A percentile compares a stretch with the other conserved stretches of the same genome.
Conservation (phyloP, 1,284 basidiomycete genomes). For the Irpex lacteus region DNA sequence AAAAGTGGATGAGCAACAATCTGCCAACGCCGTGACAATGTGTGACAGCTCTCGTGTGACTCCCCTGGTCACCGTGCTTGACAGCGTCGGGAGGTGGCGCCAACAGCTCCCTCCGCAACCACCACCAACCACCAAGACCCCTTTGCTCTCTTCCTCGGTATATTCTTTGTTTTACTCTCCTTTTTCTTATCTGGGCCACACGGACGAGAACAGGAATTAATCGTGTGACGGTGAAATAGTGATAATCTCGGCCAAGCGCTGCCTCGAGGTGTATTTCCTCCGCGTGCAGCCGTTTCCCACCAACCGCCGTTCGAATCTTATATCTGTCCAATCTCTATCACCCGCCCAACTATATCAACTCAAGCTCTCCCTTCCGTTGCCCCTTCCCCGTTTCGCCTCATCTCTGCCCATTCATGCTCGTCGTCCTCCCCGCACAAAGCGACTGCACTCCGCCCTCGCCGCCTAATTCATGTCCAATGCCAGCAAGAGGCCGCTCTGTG, state of each 20-base stretch:
- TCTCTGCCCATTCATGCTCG: constrained; percentile 14
- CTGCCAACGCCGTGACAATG: neutral
- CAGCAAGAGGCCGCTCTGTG: constrained; percentile 27
- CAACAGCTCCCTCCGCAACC: neutral
- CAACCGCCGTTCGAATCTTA: neutral
- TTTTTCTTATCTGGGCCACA: neutral
- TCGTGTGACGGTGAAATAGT: neutral
- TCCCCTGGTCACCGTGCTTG: neutral
- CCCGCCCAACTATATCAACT: constrained; percentile 3
- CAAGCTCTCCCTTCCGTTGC: constrained; percentile 7
- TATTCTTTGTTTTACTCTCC: neutral
- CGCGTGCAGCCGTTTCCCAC: constrained; percentile 3
- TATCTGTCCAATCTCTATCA: neutral
- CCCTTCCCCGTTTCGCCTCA: constrained; percentile 13
- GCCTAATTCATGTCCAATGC: constrained; percentile 20
- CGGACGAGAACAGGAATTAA: neutral
- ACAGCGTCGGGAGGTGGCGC: too few species aligned
- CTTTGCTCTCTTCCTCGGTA: neutral
- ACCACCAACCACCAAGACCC: neutral
- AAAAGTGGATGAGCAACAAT: neutral
- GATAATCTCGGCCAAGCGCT: neutral
- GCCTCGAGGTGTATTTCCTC: constrained; percentile 8
- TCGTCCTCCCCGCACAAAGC: constrained; percentile 10
- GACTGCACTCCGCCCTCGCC: constrained; percentile 14
- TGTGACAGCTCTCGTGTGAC: neutral